A percentile compares a stretch with the other conserved stretches of the same genome.
Conservation (phyloP, 2,329 filamentous ascomycete species). For the Talaromyces sp. region DNA sequence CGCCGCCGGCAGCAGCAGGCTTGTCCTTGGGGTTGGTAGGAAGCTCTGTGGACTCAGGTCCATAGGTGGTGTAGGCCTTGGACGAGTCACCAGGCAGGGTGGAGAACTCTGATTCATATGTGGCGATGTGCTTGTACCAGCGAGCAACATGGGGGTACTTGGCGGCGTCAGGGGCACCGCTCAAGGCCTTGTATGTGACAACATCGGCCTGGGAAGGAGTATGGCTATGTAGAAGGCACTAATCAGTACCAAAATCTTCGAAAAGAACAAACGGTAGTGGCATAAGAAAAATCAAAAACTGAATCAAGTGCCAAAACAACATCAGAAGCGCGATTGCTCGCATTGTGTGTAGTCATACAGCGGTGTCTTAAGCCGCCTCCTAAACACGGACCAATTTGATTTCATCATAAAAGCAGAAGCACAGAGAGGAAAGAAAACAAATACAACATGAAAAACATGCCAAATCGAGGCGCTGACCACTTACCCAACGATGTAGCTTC, state of each 20-base stretch:
- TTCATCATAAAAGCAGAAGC: slow-evolving; percentile 61
- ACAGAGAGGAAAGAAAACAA: slow-evolving; percentile 21
- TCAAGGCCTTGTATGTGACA: slow-evolving; percentile 86
- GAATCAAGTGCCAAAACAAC: slow-evolving; percentile 15
- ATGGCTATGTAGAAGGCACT: slow-evolving; percentile 42
- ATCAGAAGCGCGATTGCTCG: slow-evolving; percentile 74
- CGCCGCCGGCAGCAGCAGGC: slow-evolving; percentile 56
- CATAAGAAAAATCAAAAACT: background rate
- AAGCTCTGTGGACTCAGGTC: slow-evolving; percentile 72
- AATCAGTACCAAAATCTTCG: background rate
- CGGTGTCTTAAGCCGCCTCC: slow-evolving; percentile 90
- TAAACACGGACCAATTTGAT: slow-evolving; percentile 91
- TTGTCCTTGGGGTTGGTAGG: slow-evolving; percentile 83
- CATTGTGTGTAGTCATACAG: slow-evolving; percentile 71
- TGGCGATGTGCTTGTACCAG: slow-evolving; percentile 98
- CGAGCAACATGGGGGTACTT: slow-evolving; percentile 93
- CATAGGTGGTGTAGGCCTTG: slow-evolving; percentile 84
- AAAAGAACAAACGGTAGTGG: background rate
- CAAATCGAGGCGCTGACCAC: slow-evolving; percentile 33
- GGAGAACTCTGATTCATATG: slow-evolving; percentile 87
- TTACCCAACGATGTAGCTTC: slow-evolving; percentile 79
- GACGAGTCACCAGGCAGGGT: slow-evolving; percentile 85
- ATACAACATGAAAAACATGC: background rate
- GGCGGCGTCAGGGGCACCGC: slow-evolving; percentile 65
- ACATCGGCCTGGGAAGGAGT: slow-evolving; percentile 90